Base-by-base conservation (phyloP, 768 basidiomycete genomes). In the Termitomyces sp. region DNA sequence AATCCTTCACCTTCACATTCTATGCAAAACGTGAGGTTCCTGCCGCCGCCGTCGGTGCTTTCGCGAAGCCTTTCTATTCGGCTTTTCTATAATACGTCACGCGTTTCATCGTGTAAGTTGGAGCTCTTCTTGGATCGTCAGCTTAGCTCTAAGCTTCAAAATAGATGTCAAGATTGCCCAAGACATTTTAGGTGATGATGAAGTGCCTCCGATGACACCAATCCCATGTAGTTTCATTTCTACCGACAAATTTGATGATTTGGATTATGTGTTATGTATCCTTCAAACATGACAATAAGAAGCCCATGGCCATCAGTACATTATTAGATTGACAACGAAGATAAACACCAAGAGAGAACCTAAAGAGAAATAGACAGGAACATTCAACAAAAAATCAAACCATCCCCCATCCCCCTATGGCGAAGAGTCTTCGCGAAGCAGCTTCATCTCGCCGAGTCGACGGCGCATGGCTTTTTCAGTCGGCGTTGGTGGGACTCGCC, bases 391-490 rank as follows among this genome's bases (percentile, higher is more conserved):
- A 54, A 32, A 38, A 60, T 50, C 56, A 63, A 52, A 30, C 20
- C 54, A 35, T 14, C 32, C 6, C 6, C 32, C 35, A 36, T 38
- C 46, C 26, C 35, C 50, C 55, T 32, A 84, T 8, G 83, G 76
- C 41, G 74, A 75, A 28, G 74, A 75, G 67, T 86, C 88, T 66
- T 84, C 84, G 66, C 82, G 83, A 56, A 93, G 81, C 38, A 86
- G 75, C 72, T 85, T 83, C 85, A 98, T 87, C 73, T 88, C 84
- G 14, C 83, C 89, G 14, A 95, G 78, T 50, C 91, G 81, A 20
- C 89, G 80, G 57, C 89, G 81, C 86, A 94, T 97, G 58, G 91
- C 87, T 75, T 86, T 91, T 76, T 98, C 95, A 4, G 94, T 92
- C 51, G 86, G 89, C 23, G 95, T 98, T 0, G 87, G 92, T 14